Evolutionary conservation across 2,329 filamentous ascomycete genomes (phyloP).

Genomic region (Drechslerella stenobrocha): DNA sequence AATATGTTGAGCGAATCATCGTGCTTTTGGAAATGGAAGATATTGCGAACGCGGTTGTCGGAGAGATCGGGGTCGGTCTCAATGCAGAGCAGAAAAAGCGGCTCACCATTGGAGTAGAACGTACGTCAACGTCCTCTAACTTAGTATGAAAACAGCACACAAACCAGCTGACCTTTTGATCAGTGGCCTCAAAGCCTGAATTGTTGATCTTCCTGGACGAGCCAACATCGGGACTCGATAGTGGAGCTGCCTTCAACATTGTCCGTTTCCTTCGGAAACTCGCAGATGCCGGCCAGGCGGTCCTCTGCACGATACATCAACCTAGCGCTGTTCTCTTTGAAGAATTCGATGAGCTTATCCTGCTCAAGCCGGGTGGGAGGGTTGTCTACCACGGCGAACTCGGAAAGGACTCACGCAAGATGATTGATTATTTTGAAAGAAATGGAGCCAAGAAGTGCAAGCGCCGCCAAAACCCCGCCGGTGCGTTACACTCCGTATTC

Average conservation of each 20-base stretch:
- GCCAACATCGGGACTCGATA: slow-evolving; percentile 64
- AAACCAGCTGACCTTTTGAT: slow-evolving; percentile 58
- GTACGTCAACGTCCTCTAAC: slow-evolving; percentile 4
- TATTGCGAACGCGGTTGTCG: slow-evolving; percentile 68
- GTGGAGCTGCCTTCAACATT: slow-evolving; percentile 65
- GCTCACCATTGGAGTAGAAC: slow-evolving; percentile 57
- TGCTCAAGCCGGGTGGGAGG: slow-evolving; percentile 62
- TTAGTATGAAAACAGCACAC: background rate
- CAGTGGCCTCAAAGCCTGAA: slow-evolving; percentile 64
- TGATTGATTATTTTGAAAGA: slow-evolving; percentile 62
- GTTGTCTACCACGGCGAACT: slow-evolving; percentile 63
- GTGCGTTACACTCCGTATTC: slow-evolving; percentile 5
- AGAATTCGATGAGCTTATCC: slow-evolving; percentile 63
- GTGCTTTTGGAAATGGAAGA: slow-evolving; percentile 69
- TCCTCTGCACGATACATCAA: slow-evolving; percentile 66
- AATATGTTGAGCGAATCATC: slow-evolving; percentile 68
- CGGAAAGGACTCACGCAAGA: slow-evolving; percentile 59
- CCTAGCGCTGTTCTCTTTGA: slow-evolving; percentile 64
- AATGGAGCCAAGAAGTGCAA: slow-evolving; percentile 61
- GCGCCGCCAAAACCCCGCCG: slow-evolving; percentile 60
- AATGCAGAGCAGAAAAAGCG: slow-evolving; percentile 65
- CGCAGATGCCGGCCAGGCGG: slow-evolving; percentile 64
- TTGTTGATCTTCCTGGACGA: slow-evolving; percentile 70
- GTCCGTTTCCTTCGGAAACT: slow-evolving; percentile 66
- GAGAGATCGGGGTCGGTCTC: slow-evolving; percentile 63